Conservation (phyloP, 2,329 filamentous ascomycete species). For the Ilyonectria mors-panacis region DNA sequence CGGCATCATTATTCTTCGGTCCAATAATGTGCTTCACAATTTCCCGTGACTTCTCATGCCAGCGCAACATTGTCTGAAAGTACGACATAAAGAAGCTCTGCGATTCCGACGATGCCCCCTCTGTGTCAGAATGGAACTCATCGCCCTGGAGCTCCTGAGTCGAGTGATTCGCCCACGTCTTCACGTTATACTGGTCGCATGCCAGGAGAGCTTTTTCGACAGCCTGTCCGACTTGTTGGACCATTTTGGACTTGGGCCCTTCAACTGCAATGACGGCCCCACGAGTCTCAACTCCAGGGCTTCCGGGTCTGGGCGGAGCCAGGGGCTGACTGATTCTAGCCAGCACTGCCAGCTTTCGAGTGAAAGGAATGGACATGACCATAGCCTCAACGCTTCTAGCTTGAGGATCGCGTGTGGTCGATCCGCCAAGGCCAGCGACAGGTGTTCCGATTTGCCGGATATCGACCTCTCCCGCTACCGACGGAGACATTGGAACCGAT, state of each 20-base stretch:
- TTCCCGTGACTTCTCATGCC: conserved; percentile 82
- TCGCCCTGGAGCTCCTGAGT: conserved; percentile 33
- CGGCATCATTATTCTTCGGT: conserved; percentile 27
- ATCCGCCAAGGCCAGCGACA: conserved; percentile 46
- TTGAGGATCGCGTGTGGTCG: conserved; percentile 49
- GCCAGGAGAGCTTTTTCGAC: conserved; percentile 74
- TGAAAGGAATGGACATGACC: conserved; percentile 81
- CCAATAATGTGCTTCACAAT: conserved; percentile 70
- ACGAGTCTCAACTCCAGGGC: conserved; percentile 62
- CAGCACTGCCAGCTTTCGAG: conserved; percentile 83
- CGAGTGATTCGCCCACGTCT: conserved; percentile 60
- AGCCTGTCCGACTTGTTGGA: conserved; percentile 71
- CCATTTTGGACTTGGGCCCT: conserved; percentile 71
- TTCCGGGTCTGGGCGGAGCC: conserved; percentile 53
- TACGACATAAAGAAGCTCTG: conserved; percentile 70
- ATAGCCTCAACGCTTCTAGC: conserved; percentile 73
- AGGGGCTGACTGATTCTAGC: conserved; percentile 82
- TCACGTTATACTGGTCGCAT: conserved; percentile 59
- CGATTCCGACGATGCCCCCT: conserved; percentile 33
- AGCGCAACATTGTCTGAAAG: conserved; percentile 76
- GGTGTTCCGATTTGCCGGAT: conserved; percentile 47
- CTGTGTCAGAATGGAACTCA: conserved; percentile 25
- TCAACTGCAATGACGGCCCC: conserved; percentile 89
- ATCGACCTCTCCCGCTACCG: conserved; percentile 45
- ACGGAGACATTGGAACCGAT: conserved; percentile 52